phyloP scores from a whole-genome alignment of 75 land plant genomes.

The Picea sitchensis region DNA sequence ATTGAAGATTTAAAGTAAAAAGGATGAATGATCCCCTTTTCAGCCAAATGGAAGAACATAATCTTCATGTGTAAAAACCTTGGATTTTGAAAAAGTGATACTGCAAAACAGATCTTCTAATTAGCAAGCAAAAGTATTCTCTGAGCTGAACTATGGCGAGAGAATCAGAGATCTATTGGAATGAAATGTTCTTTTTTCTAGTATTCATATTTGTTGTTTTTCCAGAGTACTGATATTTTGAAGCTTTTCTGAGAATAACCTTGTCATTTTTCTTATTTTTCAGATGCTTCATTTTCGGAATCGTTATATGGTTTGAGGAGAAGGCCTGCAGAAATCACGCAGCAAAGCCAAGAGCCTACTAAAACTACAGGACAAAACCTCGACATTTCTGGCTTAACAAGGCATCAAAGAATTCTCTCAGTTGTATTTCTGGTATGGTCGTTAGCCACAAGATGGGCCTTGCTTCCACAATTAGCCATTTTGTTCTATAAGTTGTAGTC shows the following conservation, averaged over 20 bases:
- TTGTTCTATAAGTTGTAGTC: background rate
- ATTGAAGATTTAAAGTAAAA: no score
- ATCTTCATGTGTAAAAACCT: no score
- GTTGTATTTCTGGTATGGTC: conserved; percentile 77
- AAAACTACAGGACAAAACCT: conserved; percentile 17
- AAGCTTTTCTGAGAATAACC: background rate
- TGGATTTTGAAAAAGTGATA: no score
- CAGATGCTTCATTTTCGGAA: conserved; percentile 99
- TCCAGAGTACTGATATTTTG: background rate
- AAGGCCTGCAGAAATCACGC: conserved; percentile 46
- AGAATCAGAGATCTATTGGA: background rate
- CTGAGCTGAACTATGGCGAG: background rate
- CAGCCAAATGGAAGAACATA: no score
- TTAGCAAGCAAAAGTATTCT: background rate
- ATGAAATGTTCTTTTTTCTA: background rate
- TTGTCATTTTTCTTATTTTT: background rate
- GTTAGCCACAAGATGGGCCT: background rate
- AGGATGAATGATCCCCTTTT: no score
- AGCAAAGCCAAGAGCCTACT: conserved; percentile 16
- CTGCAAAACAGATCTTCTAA: background rate
- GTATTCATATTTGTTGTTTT: background rate
- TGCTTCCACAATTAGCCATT: background rate
- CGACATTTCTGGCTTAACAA: conserved; percentile 41
- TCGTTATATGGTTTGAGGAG: conserved; percentile 91
- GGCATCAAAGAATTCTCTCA: conserved; percentile 81